Base-by-base conservation (phyloP, 2,329 filamentous ascomycete species). In the Thermothelomyces thermophilus region DNA sequence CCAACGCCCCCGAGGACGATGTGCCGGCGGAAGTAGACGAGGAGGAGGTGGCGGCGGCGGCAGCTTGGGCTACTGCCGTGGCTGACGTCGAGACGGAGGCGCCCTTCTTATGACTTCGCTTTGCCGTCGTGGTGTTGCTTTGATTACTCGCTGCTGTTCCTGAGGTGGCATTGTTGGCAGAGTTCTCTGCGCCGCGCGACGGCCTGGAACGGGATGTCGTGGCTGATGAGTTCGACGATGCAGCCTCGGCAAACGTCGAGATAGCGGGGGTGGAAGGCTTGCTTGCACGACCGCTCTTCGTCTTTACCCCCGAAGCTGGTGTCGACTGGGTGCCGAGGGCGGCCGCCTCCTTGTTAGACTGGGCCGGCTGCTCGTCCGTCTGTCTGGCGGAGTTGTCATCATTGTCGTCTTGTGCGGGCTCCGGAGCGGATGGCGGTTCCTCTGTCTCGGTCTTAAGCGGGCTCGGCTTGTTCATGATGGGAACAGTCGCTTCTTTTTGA, bases 201-300 rank as follows among this genome's bases (percentile, higher is more conserved):
- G 77, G 73, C 46, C 81, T 68, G 14, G 79, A 73, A 48, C 79
- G 70, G 11, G 58, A 44, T 11, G 46, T 20, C 3, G 46, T 40
- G 8, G 51, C 37, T 8, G 34, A 28, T 11, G 35, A 13, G 6
- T 48, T 39, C 1, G 45, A 33, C 9, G 53, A 37, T 2, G 72
- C 64, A 2, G 74, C 70, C 44, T 84, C 81, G 31, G 79, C 75
- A 56, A 84, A 82, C 3, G 73, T 77, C 5, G 75, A 72, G 43
- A 83, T 60, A 3, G 80, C 77, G 13, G 81, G 82, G 1, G 82
- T 84, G 3, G 80, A 84, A 2, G 80, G 81, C 62, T 84, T 84
- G 63, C 80, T 84, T 10, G 81, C 78, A 50, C 81, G 72, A 2
- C 81, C 81, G 54, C 79, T 83, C 67, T 84, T 84, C 1, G 80